Base-by-base conservation (phyloP, 768 basidiomycete genomes). In the Amanita molliuscula region DNA sequence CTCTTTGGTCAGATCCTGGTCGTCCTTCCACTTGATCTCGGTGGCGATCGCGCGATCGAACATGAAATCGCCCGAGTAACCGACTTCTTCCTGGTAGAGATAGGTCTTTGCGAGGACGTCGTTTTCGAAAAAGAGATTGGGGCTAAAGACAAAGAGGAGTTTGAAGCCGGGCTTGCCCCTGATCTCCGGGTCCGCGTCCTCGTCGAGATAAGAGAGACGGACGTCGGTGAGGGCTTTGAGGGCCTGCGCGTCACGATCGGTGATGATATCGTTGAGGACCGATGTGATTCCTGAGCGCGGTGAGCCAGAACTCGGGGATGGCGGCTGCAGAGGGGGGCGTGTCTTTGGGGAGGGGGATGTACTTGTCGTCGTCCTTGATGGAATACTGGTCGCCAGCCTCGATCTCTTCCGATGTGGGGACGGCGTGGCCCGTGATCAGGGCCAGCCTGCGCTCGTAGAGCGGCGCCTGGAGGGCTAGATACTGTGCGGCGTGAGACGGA, bases 261-360 rank as follows among this genome's bases (percentile, higher is more conserved):
- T 95, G 72, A 98, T 90, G 62, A 93, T 74, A 16, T 94, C 92
- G 37, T 77, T 75, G 49, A 97, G 75, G 44, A 80, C 89, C 89
- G 48, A 85, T 66, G 65, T 98, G 93, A 68, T 96, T 98, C 56
- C 88, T 82, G 48, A 98, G 75, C 2, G 93, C 91, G 1, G 96
- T 98, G 59, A 96, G 81, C 95, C 95, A 99, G 77, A 99, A 99
- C 59, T 95, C 86, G 46, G 94, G 90, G 57, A 99, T 89, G 47
- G 83, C 75, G 15, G 60, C 42, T 44, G 73, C 54, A 33, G 69
- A 66, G 11, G 65, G 68, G 1, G 73, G 61, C 29, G 66, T 59
- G 51, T 77, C 81, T 53, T 72, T 75, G 48, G 81, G 69, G 11
- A 90, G 73, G 16, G 79, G 72, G 23, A 70, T 70, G 66, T 86